Conservation (phyloP, 164 flowering plant species). For the Platanus orientalis region DNA sequence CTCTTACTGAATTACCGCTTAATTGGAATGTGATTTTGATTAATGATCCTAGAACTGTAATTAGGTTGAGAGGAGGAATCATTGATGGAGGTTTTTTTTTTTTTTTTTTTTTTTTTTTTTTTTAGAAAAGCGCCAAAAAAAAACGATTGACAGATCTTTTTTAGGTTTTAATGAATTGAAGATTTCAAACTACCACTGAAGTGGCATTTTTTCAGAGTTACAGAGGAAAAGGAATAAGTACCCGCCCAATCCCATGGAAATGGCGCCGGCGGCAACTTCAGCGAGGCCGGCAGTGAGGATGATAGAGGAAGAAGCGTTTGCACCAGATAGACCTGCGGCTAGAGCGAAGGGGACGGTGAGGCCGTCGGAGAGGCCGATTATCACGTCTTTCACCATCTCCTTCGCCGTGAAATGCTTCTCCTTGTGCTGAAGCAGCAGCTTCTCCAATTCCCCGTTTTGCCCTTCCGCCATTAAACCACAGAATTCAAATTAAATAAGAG, state of each 20-base stretch:
- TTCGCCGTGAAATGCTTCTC: conserved; percentile 91
- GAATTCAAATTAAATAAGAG: too few relatives aligned
- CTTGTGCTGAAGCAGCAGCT: conserved; percentile 48
- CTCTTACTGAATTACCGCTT: too few relatives aligned
- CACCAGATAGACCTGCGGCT: conserved; percentile 91
- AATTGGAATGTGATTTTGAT: too few relatives aligned
- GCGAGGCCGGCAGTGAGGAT: conserved; percentile 96
- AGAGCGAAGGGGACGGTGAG: conserved; percentile 94
- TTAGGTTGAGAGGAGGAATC: too few relatives aligned
- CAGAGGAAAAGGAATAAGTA: conserved; percentile 14
- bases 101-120: too few relatives aligned
- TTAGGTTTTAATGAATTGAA: too few relatives aligned
- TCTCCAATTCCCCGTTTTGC: conserved; percentile 7
- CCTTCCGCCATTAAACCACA: not conserved
- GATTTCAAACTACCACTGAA: too few relatives aligned
- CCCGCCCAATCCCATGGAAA: conserved; percentile 99
- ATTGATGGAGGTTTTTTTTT: too few relatives aligned
- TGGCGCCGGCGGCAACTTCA: conserved; percentile 94
- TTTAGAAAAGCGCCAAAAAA: not conserved
- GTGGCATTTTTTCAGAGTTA: too few relatives aligned
- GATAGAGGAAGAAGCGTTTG: conserved; percentile 68
- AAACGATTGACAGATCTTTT: too few relatives aligned
- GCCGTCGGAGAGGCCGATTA: conserved; percentile 94
- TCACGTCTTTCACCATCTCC: conserved; percentile 83
- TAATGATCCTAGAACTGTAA: too few relatives aligned